These are phyloP conservation scores for Penstemon davidsonii DNA, from an alignment of 257 asterid genomes.

Conservation along the genomic window DNA sequence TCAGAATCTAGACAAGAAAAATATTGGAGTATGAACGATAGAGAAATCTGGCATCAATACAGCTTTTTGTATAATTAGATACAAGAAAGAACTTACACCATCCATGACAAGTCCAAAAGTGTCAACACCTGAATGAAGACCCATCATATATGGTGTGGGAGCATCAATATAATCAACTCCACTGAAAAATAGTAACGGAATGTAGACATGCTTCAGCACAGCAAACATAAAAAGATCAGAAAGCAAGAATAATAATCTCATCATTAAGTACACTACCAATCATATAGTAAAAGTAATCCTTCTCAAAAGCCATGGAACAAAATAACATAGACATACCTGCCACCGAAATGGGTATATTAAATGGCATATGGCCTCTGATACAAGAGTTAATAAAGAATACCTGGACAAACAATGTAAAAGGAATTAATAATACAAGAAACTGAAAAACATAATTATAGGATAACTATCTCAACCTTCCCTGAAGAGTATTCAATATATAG, in stretches of 20 bases:
- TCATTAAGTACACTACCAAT: slow-evolving; percentile 23
- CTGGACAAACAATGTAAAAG: slow-evolving; percentile 46
- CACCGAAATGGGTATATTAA: slow-evolving; percentile 96
- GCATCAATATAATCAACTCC: slow-evolving; percentile 99
- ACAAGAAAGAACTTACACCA: slow-evolving; percentile 74
- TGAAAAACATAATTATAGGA: slow-evolving; percentile 8
- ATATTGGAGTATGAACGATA: slow-evolving; percentile 1
- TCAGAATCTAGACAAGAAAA: too few species aligned
- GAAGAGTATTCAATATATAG: not conserved
- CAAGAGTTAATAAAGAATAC: slow-evolving; percentile 92
- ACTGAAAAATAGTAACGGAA: slow-evolving; percentile 98
- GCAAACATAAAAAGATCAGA: slow-evolving; percentile 60
- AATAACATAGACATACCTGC: slow-evolving; percentile 64
- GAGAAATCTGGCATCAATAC: not conserved
- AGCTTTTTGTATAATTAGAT: slow-evolving; percentile 16
- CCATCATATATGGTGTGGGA: slow-evolving; percentile 99
- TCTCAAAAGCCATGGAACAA: slow-evolving; percentile 24
- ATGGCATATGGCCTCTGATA: slow-evolving; percentile 96
- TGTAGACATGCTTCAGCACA: slow-evolving; percentile 99
- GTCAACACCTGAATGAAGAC: slow-evolving; percentile 98
- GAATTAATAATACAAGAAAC: slow-evolving; percentile 12
- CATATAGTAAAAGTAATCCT: slow-evolving; percentile 20
- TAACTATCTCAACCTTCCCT: not conserved
- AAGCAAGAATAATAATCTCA: slow-evolving; percentile 33
- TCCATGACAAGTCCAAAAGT: slow-evolving; percentile 90